Evolutionary conservation across 352 stramenopile genomes (phyloP).

Genomic region (Phytophthora kernoviae): DNA sequence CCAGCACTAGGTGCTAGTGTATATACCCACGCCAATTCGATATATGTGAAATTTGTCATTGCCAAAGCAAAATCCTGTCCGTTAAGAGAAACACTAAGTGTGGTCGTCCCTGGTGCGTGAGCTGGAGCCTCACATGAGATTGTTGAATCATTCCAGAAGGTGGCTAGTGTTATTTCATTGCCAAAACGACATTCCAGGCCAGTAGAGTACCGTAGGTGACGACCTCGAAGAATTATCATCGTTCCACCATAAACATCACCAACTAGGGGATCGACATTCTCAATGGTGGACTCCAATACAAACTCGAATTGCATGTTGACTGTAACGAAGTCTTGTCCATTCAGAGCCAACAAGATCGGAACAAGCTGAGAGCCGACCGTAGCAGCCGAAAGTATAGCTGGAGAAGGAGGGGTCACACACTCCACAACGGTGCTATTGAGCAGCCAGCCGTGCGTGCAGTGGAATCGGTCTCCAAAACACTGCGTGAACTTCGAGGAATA

Average conservation of each 20-base stretch:
- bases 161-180: slow-evolving; percentile 38
- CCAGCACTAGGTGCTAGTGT: slow-evolving; percentile 43
- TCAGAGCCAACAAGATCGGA: slow-evolving; percentile 71
- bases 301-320: slow-evolving; percentile 68
- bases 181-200: slow-evolving; percentile 65
- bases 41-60: slow-evolving; percentile 49
- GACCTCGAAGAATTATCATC: slow-evolving; percentile 55
- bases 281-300: slow-evolving; percentile 43
- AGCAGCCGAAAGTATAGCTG: slow-evolving; percentile 18
- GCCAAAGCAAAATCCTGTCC: slow-evolving; percentile 58
- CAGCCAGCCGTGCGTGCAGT: slow-evolving; percentile 48
- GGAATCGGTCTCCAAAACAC: slow-evolving; percentile 59
- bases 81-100: slow-evolving; percentile 66
- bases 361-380: slow-evolving; percentile 31
- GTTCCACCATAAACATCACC: slow-evolving; percentile 62
- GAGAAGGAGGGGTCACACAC: slow-evolving; percentile 42
- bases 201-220: slow-evolving; percentile 63
- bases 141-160: slow-evolving; percentile 61
- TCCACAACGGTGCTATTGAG: slow-evolving; percentile 32
- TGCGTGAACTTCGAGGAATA: slow-evolving; percentile 56
- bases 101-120: slow-evolving; percentile 28
- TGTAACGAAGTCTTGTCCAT: slow-evolving; percentile 70
- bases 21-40: slow-evolving; percentile 51
- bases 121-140: slow-evolving; percentile 66
- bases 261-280: slow-evolving; percentile 43